phyloP scores from a whole-genome alignment of 257 asterid species.

The Marsdenia floribunda region DNA sequence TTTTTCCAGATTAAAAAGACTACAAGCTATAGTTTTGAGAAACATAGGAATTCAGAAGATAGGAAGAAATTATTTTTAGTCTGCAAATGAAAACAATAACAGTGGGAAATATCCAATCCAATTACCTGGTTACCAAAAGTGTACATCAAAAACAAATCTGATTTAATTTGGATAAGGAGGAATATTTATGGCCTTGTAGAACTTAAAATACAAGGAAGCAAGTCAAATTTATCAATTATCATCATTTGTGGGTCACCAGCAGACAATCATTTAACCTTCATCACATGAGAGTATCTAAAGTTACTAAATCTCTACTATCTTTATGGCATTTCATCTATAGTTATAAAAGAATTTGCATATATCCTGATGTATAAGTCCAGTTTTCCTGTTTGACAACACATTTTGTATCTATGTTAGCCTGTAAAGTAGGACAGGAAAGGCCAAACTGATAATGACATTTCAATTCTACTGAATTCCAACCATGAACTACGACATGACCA shows the following conservation, averaged over 20 bases:
- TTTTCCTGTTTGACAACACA: constrained; percentile 5
- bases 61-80: not conserved
- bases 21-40: not conserved
- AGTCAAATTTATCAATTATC: not conserved
- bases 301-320: not conserved
- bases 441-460: not conserved
- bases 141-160: not conserved
- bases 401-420: not conserved
- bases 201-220: not conserved
- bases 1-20: too few relatives aligned
- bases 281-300: not conserved
- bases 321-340: not conserved
- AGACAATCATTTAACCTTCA: not conserved
- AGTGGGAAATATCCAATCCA: not conserved
- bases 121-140: not conserved
- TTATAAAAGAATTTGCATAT: not conserved
- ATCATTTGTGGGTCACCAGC: not conserved
- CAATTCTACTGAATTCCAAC: not conserved
- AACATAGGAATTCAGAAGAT: not conserved
- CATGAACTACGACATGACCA: not conserved
- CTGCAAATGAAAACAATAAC: not conserved
- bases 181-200: not conserved
- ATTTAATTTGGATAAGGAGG: not conserved
- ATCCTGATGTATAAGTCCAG: not conserved
- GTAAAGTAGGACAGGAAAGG: not conserved